A percentile compares a stretch with the other conserved stretches of the same genome.
Evolutionary conservation across 768 basidiomycete genomes (phyloP).

Genomic region (Mycena metata): DNA sequence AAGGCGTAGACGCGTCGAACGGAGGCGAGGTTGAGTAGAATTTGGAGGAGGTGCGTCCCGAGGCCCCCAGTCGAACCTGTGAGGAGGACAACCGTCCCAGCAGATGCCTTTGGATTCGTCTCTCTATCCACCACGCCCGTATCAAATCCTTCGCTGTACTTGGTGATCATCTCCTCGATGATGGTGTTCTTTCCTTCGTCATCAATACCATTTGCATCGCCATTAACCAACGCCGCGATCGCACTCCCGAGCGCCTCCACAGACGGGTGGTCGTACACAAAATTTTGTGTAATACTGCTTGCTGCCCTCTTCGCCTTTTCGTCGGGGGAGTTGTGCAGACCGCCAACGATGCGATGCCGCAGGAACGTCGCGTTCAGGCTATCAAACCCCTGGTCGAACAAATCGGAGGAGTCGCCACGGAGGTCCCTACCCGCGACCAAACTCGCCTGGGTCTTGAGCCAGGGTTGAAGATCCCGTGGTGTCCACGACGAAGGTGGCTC

Average conservation of each 20-base stretch:
- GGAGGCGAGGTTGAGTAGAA: background rate
- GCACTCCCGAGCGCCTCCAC: conserved; percentile 48
- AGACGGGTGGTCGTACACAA: conserved; percentile 60
- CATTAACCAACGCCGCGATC: conserved; percentile 35
- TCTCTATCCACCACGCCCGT: background rate
- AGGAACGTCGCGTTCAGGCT: conserved; percentile 55
- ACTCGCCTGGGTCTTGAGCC: conserved; percentile 42
- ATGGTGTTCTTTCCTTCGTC: background rate
- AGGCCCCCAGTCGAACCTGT: conserved; percentile 52
- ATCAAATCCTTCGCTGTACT: conserved; percentile 47
- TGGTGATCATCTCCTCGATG: conserved; percentile 54
- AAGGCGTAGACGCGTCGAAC: conserved; percentile 49
- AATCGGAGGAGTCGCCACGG: conserved; percentile 33
- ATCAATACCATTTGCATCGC: conserved; percentile 9
- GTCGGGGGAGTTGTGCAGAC: conserved; percentile 36
- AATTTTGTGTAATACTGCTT: conserved; percentile 48
- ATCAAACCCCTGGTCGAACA: conserved; percentile 54
- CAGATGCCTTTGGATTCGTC: conserved; percentile 26
- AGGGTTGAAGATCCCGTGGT: conserved; percentile 27
- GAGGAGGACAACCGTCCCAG: conserved; percentile 46
- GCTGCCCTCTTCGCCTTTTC: conserved; percentile 32
- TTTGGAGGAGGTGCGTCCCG: conserved; percentile 45
- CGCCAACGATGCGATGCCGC: conserved; percentile 52
- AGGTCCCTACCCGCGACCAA: conserved; percentile 29
- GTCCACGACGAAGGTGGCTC: conserved; percentile 38